These are phyloP conservation scores for Hypoxylon cercidicola DNA, from an alignment of 495 filamentous ascomycete genomes.

Conservation along the genomic window DNA sequence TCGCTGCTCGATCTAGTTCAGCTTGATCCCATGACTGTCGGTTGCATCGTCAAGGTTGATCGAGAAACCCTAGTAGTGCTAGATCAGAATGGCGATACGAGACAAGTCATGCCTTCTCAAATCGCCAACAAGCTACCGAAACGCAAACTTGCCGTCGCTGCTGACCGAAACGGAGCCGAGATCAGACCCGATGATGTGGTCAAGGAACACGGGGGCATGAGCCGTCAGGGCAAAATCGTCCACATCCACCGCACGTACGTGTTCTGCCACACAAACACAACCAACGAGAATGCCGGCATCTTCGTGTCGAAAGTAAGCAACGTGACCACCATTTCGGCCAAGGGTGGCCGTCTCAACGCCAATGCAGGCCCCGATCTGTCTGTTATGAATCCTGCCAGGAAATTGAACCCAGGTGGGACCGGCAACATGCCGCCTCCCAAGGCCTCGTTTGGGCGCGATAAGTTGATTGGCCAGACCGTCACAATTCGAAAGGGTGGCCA, in stretches of 20 bases:
- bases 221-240: slow-evolving; percentile 84
- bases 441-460: slow-evolving; percentile 76
- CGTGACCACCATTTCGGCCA: slow-evolving; percentile 88
- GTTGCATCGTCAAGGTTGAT: slow-evolving; percentile 93
- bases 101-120: slow-evolving; percentile 86
- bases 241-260: slow-evolving; percentile 91
- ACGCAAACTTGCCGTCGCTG: slow-evolving; percentile 84
- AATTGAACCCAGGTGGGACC: slow-evolving; percentile 63
- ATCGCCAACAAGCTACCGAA: slow-evolving; percentile 86
- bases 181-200: slow-evolving; percentile 92
- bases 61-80: slow-evolving; percentile 89
- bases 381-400: slow-evolving; percentile 92
- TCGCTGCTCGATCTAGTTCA: slow-evolving; percentile 94
- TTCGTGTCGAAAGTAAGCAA: slow-evolving; percentile 88
- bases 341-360: slow-evolving; percentile 76
- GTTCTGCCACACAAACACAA: slow-evolving; percentile 85
- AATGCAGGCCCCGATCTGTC: slow-evolving; percentile 76
- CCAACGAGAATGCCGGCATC: slow-evolving; percentile 87
- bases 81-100: slow-evolving; percentile 86
- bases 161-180: slow-evolving; percentile 92
- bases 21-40: slow-evolving; percentile 91
- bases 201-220: slow-evolving; percentile 87
- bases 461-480: slow-evolving; percentile 90
- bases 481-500: slow-evolving; percentile 82
- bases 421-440: slow-evolving; percentile 81